A percentile compares a stretch with the other conserved stretches of the same genome.
phyloP scores from a whole-genome alignment of 2,329 filamentous ascomycete genomes.

The Trichoderma atrobrunneum region DNA sequence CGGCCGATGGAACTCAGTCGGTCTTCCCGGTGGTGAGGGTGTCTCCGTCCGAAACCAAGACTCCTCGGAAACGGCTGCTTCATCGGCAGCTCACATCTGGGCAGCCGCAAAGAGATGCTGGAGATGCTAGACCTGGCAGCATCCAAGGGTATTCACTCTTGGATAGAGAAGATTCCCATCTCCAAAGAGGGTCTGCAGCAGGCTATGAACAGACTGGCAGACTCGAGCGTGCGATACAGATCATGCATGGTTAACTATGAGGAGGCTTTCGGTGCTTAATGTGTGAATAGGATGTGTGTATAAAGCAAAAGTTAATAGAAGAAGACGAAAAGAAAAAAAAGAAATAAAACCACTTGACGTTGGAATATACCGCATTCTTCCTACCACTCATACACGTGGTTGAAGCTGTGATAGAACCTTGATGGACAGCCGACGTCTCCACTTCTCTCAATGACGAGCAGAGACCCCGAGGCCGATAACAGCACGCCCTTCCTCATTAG shows the following conservation, averaged over 20 bases:
- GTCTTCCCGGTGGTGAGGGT: constrained; percentile 73
- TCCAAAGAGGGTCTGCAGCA: constrained; percentile 66
- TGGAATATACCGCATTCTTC: neutral
- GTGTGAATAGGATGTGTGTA: neutral
- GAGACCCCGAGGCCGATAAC: neutral
- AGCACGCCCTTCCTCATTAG: neutral
- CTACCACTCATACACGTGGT: neutral
- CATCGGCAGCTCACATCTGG: constrained; percentile 69
- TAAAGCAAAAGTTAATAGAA: neutral
- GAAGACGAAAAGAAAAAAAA: neutral
- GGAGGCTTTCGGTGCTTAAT: constrained; percentile 59
- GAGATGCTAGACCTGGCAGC: constrained; percentile 70
- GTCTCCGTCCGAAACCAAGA: constrained; percentile 70
- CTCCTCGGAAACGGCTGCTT: constrained; percentile 71
- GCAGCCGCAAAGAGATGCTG: constrained; percentile 66
- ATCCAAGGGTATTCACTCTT: constrained; percentile 66
- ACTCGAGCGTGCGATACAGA: constrained; percentile 70
- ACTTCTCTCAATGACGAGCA: neutral
- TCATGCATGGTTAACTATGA: constrained; percentile 72
- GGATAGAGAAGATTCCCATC: constrained; percentile 73
- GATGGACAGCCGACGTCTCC: neutral
- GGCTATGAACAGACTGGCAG: constrained; percentile 66
- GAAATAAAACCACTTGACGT: neutral
- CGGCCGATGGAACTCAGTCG: constrained; percentile 76
- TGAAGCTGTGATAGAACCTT: neutral